phyloP scores from a whole-genome alignment of 1,284 basidiomycete species.

The Agaricales sp. region DNA sequence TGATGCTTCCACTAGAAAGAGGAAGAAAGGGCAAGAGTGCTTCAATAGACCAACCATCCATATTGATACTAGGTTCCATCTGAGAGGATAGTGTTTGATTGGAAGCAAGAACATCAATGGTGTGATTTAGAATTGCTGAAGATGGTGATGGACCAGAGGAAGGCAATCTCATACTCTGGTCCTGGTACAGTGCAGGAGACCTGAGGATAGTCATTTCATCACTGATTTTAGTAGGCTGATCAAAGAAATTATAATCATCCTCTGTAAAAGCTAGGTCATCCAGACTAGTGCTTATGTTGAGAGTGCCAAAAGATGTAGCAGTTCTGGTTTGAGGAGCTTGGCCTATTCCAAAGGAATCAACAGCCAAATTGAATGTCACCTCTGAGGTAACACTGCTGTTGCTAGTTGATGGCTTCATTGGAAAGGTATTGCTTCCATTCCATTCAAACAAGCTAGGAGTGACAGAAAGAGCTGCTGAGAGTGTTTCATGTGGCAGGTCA shows the following conservation, averaged over 20 bases:
- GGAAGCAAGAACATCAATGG: too few relatives aligned
- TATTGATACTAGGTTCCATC: too few relatives aligned
- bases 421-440: not conserved
- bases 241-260: conserved; percentile 73
- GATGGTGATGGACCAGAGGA: conserved; percentile 25
- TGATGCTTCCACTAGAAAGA: too few relatives aligned
- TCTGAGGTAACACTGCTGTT: not conserved
- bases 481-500: too few relatives aligned
- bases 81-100: too few relatives aligned
- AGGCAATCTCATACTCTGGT: conserved; percentile 24
- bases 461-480: not conserved
- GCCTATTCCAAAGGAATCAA: not conserved
- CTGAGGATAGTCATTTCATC: conserved; percentile 21
- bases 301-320: conserved; percentile 5
- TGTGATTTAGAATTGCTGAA: too few relatives aligned
- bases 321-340: not conserved
- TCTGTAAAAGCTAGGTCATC: conserved; percentile 60
- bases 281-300: conserved; percentile 32
- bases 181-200: conserved; percentile 9
- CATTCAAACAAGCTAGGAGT: too few relatives aligned
- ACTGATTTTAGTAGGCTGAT: conserved; percentile 29
- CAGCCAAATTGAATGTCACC: conserved; percentile 22
- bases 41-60: too few relatives aligned
- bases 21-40: too few relatives aligned
- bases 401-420: not conserved